These are phyloP conservation scores for Pyrus hybrid DNA, from an alignment of 331 rosid species.

Conservation along the genomic window DNA sequence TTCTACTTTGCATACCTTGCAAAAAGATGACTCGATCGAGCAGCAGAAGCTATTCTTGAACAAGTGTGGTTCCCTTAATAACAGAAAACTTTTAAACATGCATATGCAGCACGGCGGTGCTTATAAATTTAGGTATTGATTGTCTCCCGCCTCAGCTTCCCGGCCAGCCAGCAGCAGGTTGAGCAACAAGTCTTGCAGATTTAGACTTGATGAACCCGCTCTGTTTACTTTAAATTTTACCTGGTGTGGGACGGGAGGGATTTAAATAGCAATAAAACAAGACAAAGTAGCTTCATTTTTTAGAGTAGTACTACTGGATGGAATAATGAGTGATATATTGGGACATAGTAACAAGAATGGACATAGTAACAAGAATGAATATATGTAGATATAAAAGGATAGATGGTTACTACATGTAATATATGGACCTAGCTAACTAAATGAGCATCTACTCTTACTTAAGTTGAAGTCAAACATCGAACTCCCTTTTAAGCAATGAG, in stretches of 20 bases:
- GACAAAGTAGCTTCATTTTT: too few species aligned
- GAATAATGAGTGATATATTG: too few species aligned
- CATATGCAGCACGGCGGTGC: not conserved
- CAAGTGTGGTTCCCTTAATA: not conserved
- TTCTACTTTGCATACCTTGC: not conserved
- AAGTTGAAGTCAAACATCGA: constrained; percentile 45
- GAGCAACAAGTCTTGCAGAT: constrained; percentile 2
- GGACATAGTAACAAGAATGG: too few species aligned
- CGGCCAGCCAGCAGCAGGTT: not conserved
- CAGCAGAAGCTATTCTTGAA: not conserved
- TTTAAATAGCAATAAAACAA: not conserved
- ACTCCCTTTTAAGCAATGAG: constrained; percentile 47
- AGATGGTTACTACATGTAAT: constrained; percentile 18
- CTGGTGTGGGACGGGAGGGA: not conserved
- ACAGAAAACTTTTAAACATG: not conserved
- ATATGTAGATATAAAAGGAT: not conserved
- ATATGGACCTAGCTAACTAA: not conserved
- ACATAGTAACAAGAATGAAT: too few species aligned
- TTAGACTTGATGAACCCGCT: constrained; percentile 2
- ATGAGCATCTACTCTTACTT: constrained; percentile 9
- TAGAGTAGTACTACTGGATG: not conserved
- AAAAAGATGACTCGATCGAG: not conserved
- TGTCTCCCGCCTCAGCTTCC: not conserved
- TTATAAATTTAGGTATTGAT: not conserved
- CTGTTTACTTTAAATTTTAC: not conserved